A percentile compares a stretch with the other conserved stretches of the same genome.
These are phyloP conservation scores for Yamadazyma kitorensis DNA, from an alignment of 805 yeast genomes.

Conservation along the genomic window DNA sequence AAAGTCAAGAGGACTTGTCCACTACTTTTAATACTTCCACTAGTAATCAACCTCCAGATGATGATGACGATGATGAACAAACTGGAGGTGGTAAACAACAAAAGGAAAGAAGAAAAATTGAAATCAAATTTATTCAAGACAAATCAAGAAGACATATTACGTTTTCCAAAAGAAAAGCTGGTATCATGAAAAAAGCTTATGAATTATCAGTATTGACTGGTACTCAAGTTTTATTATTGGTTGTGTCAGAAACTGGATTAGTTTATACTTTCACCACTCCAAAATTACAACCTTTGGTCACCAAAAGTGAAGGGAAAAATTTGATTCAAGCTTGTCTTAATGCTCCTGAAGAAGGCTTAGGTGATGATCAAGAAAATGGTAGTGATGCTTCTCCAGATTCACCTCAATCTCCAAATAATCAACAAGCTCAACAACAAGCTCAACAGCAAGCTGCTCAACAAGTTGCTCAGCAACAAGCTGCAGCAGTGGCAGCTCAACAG, in stretches of 20 bases:
- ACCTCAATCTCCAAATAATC: slow-evolving; percentile 36
- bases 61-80: slow-evolving; percentile 54
- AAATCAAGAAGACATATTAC: slow-evolving; percentile 98
- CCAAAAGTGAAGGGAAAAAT: slow-evolving; percentile 96
- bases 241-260: slow-evolving; percentile 97
- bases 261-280: slow-evolving; percentile 99
- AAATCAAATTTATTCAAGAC: slow-evolving; percentile 95
- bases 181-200: slow-evolving; percentile 99
- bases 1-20: slow-evolving; percentile 17
- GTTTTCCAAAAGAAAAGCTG: slow-evolving; percentile 96
- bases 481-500: slow-evolving; percentile 16
- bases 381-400: slow-evolving; percentile 48
- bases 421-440: slow-evolving; percentile 22
- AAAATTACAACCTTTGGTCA: slow-evolving; percentile 94
- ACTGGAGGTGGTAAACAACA: slow-evolving; percentile 45
- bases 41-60: slow-evolving; percentile 28
- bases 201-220: slow-evolving; percentile 96
- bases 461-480: slow-evolving; percentile 22
- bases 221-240: slow-evolving; percentile 90
- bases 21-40: slow-evolving; percentile 23
- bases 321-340: slow-evolving; percentile 94
- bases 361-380: slow-evolving; percentile 56
- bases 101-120: slow-evolving; percentile 81
- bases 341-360: slow-evolving; percentile 86
- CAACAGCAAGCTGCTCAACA: slow-evolving; percentile 17